Evolutionary conservation across 2,329 filamentous ascomycete genomes (phyloP), one percentile per base, ranked within the genome.

Genomic region (Myotisia sp.): DNA sequence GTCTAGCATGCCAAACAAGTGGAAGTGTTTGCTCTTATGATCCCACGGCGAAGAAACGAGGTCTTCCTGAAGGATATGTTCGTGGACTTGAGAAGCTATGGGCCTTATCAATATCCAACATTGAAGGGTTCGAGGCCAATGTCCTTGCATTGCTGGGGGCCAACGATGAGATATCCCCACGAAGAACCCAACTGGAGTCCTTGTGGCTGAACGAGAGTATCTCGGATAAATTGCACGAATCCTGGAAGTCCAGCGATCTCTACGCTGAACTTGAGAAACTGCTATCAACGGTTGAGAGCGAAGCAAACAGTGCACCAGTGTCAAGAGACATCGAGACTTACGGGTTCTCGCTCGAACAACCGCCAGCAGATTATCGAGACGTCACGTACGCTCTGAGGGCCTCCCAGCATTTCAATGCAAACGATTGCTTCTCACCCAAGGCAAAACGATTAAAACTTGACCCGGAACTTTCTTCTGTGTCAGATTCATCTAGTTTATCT

Each of bases 1-100:
- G 60, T 38, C 56, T 57, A 19, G 56, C 57, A 37, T 64, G 60
- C 39, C 49, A 50, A 36, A 51, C 48, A 14, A 54, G 57, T 6
- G 53, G 52, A 37, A 55, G 59, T 33, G 45, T 52, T 20, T 64
- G 60, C 37, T 55, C 54, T 18, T 64, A 64, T 44, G 56, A 63
- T 34, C 56, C 59, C 8, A 51, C 54, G 36, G 57, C 53, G 30
- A 63, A 62, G 44, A 63, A 63, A 42, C 54, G 60, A 34, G 60
- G 60, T 12, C 44, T 63, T 10, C 60, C 60, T 2, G 60, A 63
- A 42, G 60, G 60, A 23, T 64, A 64, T 46, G 60, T 64, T 20
- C 58, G 60, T 13, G 59, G 59, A 3, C 36, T 64, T 34, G 60
- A 64, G 43, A 63, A 63, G 42, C 48, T 64, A 20, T 63, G 58